Evolutionary conservation across 1,284 basidiomycete genomes (phyloP), one percentile per base, ranked within the genome.

Genomic region (Cryptococcus sp.): DNA sequence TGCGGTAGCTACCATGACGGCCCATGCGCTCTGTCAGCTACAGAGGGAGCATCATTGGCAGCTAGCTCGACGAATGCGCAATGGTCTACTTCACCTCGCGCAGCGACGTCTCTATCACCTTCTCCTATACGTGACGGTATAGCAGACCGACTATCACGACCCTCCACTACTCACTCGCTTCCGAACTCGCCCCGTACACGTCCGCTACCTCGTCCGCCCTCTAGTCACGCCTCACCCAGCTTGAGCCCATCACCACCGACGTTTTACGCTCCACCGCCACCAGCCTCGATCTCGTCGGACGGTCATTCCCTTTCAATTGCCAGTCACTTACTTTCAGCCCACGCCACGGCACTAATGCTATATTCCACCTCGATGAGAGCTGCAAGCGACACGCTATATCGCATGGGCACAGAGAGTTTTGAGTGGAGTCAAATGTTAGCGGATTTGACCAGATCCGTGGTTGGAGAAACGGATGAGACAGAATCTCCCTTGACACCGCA

Each of bases 301-400:
- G 52, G 57, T 15, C 50, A 67, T 0, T 62, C 68, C 0, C 56
- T 72, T 0, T 59, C 66, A 8, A 64, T 71, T 17, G 71, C 70
- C 6, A 69, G 68, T 13, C 68, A 75, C 39, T 54, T 75, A 15
- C 64, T 75, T 8, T 67, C 58, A n/a, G 60, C 65, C 1, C 73
- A 75, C 27, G 73, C 70, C 16, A 49, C 65, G 8, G 60, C 61
- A 0, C 59, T 73, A 11, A 60, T 72, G 47, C 61, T 60, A 1
- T 68, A 72, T 13, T 69, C 70, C 15, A 54, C 56, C 1, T 47
- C 47, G 16, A 66, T 71, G 55, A 56, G 44, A 7, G 64, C 69
- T 6, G 52, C 59, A 6, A 59, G 64, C 44, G 63, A 65, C 27
- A 59, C 60, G 8, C 66, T 74, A 62, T 47, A 56, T 5, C 60